phyloP scores from a whole-genome alignment of 768 basidiomycete genomes.

The Baorangia bicolor region DNA sequence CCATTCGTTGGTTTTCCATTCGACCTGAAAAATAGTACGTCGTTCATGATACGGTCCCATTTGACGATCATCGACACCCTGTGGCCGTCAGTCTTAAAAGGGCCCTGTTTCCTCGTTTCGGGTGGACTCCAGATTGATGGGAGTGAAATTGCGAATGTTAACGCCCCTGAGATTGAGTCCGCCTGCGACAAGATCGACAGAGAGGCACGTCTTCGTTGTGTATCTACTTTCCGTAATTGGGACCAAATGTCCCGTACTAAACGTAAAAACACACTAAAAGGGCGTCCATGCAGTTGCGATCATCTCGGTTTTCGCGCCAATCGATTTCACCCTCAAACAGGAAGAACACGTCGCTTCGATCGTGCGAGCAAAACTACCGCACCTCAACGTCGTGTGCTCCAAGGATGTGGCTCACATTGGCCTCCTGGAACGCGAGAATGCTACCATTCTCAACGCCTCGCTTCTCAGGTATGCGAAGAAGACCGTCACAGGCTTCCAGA shows the following conservation, averaged over 20 bases:
- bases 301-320: constrained; percentile 48
- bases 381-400: constrained; percentile 50
- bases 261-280: constrained; percentile 13
- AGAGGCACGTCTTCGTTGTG: constrained; percentile 17
- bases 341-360: constrained; percentile 47
- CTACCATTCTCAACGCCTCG: constrained; percentile 65
- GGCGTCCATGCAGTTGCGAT: constrained; percentile 40
- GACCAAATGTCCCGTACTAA: neutral
- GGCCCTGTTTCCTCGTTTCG: constrained; percentile 36
- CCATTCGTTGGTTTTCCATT: constrained; percentile 53
- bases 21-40: constrained; percentile 31
- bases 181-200: constrained; percentile 41
- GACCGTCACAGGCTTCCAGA: constrained; percentile 54
- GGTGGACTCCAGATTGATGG: constrained; percentile 48
- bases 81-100: constrained; percentile 21
- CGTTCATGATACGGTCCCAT: constrained; percentile 1
- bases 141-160: constrained; percentile 42
- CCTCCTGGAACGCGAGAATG: constrained; percentile 65
- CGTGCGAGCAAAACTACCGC: constrained; percentile 39
- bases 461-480: constrained; percentile 56
- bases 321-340: constrained; percentile 44
- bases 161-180: constrained; percentile 44
- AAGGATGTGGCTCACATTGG: constrained; percentile 59
- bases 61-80: neutral
- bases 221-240: neutral